Conservation (phyloP, 2,329 filamentous ascomycete genomes). For the Neonectria neomacrospora region DNA sequence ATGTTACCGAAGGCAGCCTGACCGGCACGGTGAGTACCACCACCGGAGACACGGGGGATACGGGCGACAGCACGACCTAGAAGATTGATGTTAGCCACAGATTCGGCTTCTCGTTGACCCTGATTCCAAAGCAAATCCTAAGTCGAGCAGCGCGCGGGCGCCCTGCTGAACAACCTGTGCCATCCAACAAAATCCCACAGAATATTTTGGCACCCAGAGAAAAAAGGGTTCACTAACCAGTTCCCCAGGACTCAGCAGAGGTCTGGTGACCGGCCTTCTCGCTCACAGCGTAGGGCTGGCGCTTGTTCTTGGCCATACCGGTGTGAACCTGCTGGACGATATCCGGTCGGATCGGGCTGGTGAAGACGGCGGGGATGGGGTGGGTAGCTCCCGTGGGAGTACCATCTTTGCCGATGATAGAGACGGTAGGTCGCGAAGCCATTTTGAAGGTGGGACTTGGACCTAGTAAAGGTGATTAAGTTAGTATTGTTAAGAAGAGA, state of each 20-base stretch:
- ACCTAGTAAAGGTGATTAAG: slow-evolving; percentile 42
- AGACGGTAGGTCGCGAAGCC: slow-evolving; percentile 97
- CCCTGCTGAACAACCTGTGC: background rate
- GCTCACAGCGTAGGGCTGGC: slow-evolving; percentile 98
- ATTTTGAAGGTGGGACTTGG: slow-evolving; percentile 68
- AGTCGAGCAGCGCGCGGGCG: background rate
- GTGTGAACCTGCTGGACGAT: slow-evolving; percentile 99
- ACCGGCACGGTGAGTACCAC: slow-evolving; percentile 99
- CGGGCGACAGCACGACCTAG: slow-evolving; percentile 97
- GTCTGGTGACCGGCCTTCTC: slow-evolving; percentile 99
- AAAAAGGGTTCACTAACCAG: slow-evolving; percentile 73
- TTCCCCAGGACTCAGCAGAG: slow-evolving; percentile 99
- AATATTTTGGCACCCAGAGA: slow-evolving; percentile 27
- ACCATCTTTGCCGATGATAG: slow-evolving; percentile 97
- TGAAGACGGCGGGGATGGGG: slow-evolving; percentile 96
- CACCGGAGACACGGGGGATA: slow-evolving; percentile 99
- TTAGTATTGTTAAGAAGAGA: slow-evolving; percentile 34
- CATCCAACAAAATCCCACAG: slow-evolving; percentile 30
- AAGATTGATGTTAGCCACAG: slow-evolving; percentile 38
- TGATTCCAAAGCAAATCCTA: slow-evolving; percentile 13
- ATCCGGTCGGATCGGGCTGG: slow-evolving; percentile 95
- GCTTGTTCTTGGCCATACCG: slow-evolving; percentile 99
- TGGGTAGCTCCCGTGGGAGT: slow-evolving; percentile 88
- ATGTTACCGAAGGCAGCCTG: slow-evolving; percentile 99
- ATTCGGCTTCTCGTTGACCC: slow-evolving; percentile 5